A percentile compares a stretch with the other conserved stretches of the same genome.
phyloP scores from a whole-genome alignment of 306 rosid genomes.

The Trifolium fragiferum region DNA sequence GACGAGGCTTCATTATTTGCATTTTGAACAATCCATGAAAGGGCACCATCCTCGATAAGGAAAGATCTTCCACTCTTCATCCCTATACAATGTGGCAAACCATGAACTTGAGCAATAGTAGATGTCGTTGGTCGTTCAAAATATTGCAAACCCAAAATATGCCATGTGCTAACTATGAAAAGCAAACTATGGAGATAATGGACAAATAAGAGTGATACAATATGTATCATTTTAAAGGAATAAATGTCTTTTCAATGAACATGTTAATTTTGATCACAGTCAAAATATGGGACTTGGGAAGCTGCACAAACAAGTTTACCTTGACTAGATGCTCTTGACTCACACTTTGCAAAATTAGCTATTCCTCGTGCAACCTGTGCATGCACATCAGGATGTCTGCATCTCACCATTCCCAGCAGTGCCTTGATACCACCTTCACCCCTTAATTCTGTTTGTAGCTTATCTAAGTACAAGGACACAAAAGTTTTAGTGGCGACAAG shows the following conservation, averaged over 20 bases:
- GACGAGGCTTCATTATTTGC: constrained; percentile 91
- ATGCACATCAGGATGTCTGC: constrained; percentile 95
- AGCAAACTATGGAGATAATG: constrained; percentile 27
- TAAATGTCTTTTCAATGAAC: not conserved
- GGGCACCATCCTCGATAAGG: constrained; percentile 94
- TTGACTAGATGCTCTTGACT: constrained; percentile 91
- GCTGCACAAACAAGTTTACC: constrained; percentile 55
- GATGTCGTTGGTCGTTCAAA: not conserved
- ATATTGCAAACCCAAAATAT: constrained; percentile 31
- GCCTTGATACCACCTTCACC: constrained; percentile 90
- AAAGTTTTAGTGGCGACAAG: constrained; percentile 38
- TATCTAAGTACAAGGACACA: constrained; percentile 58
- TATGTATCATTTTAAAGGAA: constrained; percentile 28
- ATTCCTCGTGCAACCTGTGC: constrained; percentile 99
- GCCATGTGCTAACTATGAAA: constrained; percentile 11
- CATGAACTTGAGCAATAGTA: constrained; percentile 22
- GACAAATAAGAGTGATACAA: constrained; percentile 28
- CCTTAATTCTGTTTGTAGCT: constrained; percentile 79
- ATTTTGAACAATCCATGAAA: constrained; percentile 95
- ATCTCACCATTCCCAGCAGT: constrained; percentile 93
- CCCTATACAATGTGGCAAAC: constrained; percentile 56
- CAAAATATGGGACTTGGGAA: constrained; percentile 11
- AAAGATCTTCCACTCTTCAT: constrained; percentile 81
- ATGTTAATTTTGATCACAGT: constrained; percentile 20
- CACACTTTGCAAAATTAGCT: constrained; percentile 94